phyloP scores from a whole-genome alignment of 2,329 filamentous ascomycete genomes.

The Verticillium zaregamsianum region DNA sequence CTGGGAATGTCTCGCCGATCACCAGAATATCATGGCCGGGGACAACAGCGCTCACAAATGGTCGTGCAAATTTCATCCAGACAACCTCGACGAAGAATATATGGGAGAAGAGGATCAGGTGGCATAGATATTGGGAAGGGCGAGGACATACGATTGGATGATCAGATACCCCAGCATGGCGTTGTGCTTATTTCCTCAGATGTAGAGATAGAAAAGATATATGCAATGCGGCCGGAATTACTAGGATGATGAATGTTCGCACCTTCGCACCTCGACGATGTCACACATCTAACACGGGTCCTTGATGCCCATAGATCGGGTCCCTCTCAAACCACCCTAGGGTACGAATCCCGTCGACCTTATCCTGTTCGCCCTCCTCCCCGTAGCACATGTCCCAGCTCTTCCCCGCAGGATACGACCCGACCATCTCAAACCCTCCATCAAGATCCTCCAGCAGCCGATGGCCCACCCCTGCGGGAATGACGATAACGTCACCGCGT shows the following conservation, averaged over 20 bases:
- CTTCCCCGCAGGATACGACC: conserved; percentile 54
- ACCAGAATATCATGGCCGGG: conserved; percentile 22
- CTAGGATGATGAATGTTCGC: not conserved
- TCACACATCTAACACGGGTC: conserved; percentile 4
- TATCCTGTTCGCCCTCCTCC: conserved; percentile 47
- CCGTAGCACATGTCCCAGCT: conserved; percentile 74
- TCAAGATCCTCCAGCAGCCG: conserved; percentile 52
- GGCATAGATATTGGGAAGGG: not conserved
- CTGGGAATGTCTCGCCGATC: conserved; percentile 30
- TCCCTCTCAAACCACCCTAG: conserved; percentile 14
- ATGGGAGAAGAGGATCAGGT: not conserved
- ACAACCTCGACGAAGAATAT: conserved; percentile 10
- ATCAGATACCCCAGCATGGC: not conserved
- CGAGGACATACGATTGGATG: not conserved
- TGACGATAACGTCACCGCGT: conserved; percentile 58
- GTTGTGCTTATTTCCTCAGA: too few relatives aligned
- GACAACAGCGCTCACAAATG: conserved; percentile 27
- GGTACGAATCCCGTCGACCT: conserved; percentile 23
- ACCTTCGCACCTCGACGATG: not conserved
- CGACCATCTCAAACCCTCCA: conserved; percentile 61
- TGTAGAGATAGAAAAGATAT: not conserved
- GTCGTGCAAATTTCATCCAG: conserved; percentile 24
- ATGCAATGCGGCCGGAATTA: too few relatives aligned
- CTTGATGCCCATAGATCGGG: conserved; percentile 14
- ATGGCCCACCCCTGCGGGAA: conserved; percentile 64